These are phyloP conservation scores for Abrus pulchellus DNA, from an alignment of 306 rosid genomes.

Conservation along the genomic window DNA sequence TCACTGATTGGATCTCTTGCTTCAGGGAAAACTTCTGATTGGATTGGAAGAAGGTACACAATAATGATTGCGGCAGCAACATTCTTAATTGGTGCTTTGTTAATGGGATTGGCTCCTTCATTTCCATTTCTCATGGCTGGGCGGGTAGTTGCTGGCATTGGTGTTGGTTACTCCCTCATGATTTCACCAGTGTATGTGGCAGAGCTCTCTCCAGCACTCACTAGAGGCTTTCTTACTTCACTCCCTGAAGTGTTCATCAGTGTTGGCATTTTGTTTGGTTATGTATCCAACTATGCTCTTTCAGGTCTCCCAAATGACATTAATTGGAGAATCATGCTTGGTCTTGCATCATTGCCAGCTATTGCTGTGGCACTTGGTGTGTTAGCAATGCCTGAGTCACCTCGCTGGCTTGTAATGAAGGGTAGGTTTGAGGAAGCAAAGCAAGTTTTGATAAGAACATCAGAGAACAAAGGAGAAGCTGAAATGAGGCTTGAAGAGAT, in stretches of 20 bases:
- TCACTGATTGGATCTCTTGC: slow-evolving; percentile 82
- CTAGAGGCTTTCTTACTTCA: slow-evolving; percentile 79
- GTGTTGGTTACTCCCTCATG: slow-evolving; percentile 84
- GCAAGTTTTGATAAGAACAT: slow-evolving; percentile 61
- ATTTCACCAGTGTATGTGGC: slow-evolving; percentile 79
- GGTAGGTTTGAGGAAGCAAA: slow-evolving; percentile 70
- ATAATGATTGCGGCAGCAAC: slow-evolving; percentile 69
- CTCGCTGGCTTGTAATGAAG: slow-evolving; percentile 79
- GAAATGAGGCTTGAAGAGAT: slow-evolving; percentile 68
- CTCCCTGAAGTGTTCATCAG: slow-evolving; percentile 86
- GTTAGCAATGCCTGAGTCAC: slow-evolving; percentile 84
- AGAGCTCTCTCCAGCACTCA: slow-evolving; percentile 78
- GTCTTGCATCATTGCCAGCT: slow-evolving; percentile 71
- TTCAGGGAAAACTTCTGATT: slow-evolving; percentile 76
- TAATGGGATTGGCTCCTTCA: slow-evolving; percentile 88
- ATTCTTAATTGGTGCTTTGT: slow-evolving; percentile 71
- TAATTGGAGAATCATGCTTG: slow-evolving; percentile 86
- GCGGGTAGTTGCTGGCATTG: slow-evolving; percentile 76
- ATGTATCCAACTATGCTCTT: slow-evolving; percentile 70
- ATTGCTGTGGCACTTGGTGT: slow-evolving; percentile 63
- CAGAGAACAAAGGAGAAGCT: slow-evolving; percentile 67
- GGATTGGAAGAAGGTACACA: slow-evolving; percentile 80
- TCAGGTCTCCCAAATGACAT: slow-evolving; percentile 55
- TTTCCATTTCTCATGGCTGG: slow-evolving; percentile 66
- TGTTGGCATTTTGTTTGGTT: slow-evolving; percentile 74